These are phyloP conservation scores for Eleusine coracana DNA, from an alignment of 176 grass and related monocot species.

Conservation along the genomic window DNA sequence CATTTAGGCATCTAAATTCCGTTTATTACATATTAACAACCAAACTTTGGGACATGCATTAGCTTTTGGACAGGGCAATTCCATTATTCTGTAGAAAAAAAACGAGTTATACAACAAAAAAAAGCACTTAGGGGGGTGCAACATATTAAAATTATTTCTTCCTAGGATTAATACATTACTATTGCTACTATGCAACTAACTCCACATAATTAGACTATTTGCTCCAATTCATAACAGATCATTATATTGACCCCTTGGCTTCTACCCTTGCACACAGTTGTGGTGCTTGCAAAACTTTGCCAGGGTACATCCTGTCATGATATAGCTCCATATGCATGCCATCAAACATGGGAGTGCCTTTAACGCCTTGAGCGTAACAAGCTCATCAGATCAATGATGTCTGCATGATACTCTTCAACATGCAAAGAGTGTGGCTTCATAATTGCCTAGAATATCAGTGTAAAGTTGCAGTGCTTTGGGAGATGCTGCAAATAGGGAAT, in stretches of 20 bases:
- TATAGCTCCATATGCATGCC: no score
- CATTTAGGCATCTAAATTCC: constrained; percentile 6
- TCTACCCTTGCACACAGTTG: no score
- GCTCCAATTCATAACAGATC: no score
- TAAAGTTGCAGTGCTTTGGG: background rate
- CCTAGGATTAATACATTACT: no score
- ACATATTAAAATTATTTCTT: background rate
- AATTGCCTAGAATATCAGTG: background rate
- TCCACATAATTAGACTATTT: no score
- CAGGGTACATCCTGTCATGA: no score
- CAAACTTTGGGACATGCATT: background rate
- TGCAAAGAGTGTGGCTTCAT: background rate
- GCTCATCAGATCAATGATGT: background rate
- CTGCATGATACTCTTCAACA: background rate
- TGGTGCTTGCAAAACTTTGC: no score
- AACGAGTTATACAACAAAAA: background rate
- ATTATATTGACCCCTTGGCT: no score
- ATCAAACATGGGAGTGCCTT: background rate
- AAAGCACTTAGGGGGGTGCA: background rate
- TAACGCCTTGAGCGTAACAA: background rate
- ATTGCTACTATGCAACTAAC: no score
- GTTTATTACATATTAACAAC: background rate
- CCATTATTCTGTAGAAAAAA: background rate
- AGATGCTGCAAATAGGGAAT: background rate
- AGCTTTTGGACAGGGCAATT: background rate